These are phyloP conservation scores for Botrytis tulipae DNA, from an alignment of 2,329 filamentous ascomycete genomes.

Conservation along the genomic window DNA sequence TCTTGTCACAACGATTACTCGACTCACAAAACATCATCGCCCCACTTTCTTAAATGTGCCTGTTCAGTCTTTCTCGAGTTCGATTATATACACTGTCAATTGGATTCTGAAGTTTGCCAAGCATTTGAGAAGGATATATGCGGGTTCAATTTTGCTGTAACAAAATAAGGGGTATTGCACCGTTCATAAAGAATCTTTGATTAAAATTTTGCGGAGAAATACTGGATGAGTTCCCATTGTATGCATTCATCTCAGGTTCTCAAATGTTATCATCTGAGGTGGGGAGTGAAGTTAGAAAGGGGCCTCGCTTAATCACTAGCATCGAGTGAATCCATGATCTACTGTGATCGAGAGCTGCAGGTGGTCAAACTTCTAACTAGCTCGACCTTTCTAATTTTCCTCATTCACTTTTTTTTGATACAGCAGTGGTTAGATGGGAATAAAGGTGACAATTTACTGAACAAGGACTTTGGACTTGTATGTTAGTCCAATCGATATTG, in stretches of 20 bases:
- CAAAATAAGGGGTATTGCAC: background rate
- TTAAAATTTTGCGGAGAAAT: too few relatives aligned
- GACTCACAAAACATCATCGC: background rate
- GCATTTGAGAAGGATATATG: background rate
- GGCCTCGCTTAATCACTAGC: constrained; percentile 1
- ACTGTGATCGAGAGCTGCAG: background rate
- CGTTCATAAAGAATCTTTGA: accelerated
- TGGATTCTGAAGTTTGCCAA: background rate
- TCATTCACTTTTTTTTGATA: background rate
- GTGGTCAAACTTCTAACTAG: too few relatives aligned
- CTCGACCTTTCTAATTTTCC: too few relatives aligned
- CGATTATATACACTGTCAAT: background rate
- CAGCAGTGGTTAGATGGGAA: background rate
- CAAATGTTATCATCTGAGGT: background rate
- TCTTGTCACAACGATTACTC: background rate
- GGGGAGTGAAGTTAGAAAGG: background rate
- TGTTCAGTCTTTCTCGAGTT: background rate
- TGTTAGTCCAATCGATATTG: background rate
- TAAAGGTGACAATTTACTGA: background rate
- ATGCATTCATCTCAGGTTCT: background rate
- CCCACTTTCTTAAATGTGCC: background rate
- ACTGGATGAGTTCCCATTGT: too few relatives aligned
- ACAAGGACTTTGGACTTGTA: background rate
- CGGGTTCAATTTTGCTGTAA: background rate
- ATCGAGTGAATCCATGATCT: background rate